Evolutionary conservation across 2,329 filamentous ascomycete species (phyloP).

Genomic region (Clarireedia homoeocarpa): DNA sequence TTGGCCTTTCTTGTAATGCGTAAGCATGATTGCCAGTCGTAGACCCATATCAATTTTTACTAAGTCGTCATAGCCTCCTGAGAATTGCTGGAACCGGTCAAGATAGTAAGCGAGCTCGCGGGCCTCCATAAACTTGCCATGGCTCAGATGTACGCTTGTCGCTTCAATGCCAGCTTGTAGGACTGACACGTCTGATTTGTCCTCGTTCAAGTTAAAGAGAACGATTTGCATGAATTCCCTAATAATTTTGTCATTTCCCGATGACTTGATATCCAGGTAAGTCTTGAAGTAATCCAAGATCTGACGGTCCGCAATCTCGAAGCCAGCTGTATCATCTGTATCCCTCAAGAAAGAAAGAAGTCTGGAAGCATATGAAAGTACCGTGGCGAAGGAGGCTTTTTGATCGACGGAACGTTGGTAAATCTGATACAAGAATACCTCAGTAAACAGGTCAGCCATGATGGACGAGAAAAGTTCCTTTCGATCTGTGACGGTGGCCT

Average conservation of each 20-base stretch:
- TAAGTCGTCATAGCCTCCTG: constrained; percentile 34
- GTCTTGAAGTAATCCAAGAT: constrained; percentile 31
- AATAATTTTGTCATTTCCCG: constrained; percentile 25
- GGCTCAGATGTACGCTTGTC: constrained; percentile 29
- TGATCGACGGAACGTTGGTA: constrained; percentile 33
- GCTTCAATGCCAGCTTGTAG: constrained; percentile 31
- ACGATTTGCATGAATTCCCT: constrained; percentile 18
- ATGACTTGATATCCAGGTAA: constrained; percentile 26
- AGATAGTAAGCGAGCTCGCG: constrained; percentile 36
- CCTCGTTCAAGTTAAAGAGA: constrained; percentile 21
- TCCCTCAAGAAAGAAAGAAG: constrained; percentile 27
- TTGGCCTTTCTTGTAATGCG: constrained; percentile 34
- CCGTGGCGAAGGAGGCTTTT: constrained; percentile 35
- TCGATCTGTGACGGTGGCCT: constrained; percentile 34
- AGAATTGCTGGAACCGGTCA: constrained; percentile 36
- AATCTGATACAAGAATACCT: constrained; percentile 35
- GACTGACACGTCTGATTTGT: constrained; percentile 33
- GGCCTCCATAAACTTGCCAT: constrained; percentile 34
- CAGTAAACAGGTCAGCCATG: constrained; percentile 36
- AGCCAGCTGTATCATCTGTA: constrained; percentile 34
- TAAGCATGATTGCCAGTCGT: constrained; percentile 37
- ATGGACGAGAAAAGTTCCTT: constrained; percentile 32
- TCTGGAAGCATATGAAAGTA: constrained; percentile 25
- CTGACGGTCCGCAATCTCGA: constrained; percentile 26
- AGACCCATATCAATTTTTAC: constrained; percentile 37